Percentiles rank a stretch among this genome's conserved stretches.
These are phyloP conservation scores for Microdochium paspali DNA, from an alignment of 2,329 filamentous ascomycete genomes.

Conservation along the genomic window DNA sequence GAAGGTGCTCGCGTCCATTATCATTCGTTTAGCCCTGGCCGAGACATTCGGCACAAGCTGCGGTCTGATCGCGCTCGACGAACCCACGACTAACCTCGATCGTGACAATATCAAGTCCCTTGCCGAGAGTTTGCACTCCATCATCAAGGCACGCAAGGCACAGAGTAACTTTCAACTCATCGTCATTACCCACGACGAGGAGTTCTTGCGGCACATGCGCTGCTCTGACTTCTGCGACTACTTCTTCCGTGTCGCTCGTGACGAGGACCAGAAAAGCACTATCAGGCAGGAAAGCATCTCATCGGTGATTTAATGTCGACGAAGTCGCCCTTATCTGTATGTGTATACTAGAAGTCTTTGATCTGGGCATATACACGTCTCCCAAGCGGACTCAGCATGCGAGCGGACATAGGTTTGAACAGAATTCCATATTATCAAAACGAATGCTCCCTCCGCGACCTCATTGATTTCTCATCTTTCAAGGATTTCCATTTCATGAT, in stretches of 20 bases:
- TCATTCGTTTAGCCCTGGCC: conserved; percentile 90
- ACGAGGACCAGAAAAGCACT: conserved; percentile 77
- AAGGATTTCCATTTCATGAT: too few relatives aligned
- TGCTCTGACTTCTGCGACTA: conserved; percentile 88
- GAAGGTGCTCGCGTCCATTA: conserved; percentile 92
- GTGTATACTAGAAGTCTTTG: too few relatives aligned
- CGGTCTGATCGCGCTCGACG: conserved; percentile 91
- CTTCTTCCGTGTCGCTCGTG: conserved; percentile 79
- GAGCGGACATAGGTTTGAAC: too few relatives aligned
- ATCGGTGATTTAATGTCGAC: conserved; percentile 26
- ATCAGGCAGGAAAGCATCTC: conserved; percentile 64
- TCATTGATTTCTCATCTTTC: too few relatives aligned
- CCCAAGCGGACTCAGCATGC: too few relatives aligned
- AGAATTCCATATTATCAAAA: too few relatives aligned
- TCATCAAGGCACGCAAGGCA: conserved; percentile 72
- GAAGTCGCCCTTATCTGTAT: too few relatives aligned
- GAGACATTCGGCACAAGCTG: conserved; percentile 96
- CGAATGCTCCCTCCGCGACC: too few relatives aligned
- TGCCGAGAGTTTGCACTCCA: conserved; percentile 73
- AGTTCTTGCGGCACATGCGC: conserved; percentile 88
- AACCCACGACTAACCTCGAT: conserved; percentile 95
- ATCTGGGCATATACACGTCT: too few relatives aligned
- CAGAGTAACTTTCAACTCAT: conserved; percentile 97
- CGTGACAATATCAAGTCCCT: conserved; percentile 88
- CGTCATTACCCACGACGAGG: conserved; percentile 97